Evolutionary conservation across 2,329 filamentous ascomycete species (phyloP), one percentile per base, ranked within the genome.

Genomic region (Aureobasidium zeae): DNA sequence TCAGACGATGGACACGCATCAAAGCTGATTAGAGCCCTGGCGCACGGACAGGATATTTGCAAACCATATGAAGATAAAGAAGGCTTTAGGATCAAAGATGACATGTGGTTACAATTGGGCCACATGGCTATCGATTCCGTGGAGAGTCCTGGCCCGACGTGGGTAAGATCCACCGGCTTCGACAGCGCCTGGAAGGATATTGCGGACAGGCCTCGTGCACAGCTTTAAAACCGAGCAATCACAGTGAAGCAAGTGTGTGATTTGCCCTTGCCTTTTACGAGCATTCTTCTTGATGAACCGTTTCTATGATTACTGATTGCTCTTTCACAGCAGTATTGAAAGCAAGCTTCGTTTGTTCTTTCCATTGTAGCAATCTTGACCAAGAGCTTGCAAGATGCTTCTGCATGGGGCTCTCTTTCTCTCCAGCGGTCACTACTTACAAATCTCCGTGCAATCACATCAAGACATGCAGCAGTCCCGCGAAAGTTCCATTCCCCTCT

Each of bases 1-100:
- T 56, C 71, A 0, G 88, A 94, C 52, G 87, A 95, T 60, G 87
- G 88, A 0, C 89, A 96, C 63, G 71, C 77, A 8, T 70, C 79
- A 43, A 95, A 95, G 62, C 64, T 93, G 4, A 69, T 81, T 6
- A 69, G 87, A 22, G 80, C 85, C 1, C 60, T 91, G 13, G 73
- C 74, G 3, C 63, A 86, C 53, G 85, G 77, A 1, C 69, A 81
- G 57, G 57, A 68, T 22, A 55, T 72, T 1, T 73, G 70, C 39
- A 53, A 57, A 51, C 58, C 60, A 29, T 81, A 60, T 48, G 65
- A 69, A 47, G 59, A 66, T 17, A 64, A 58, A 44, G 61, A 69
- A 19, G 52, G 52, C 67, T 67, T 76, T 21, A 60, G 63, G 39
- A 61, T 86, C 28, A 70, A 69, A 48, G 69, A 68, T 0, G 69